phyloP scores from a whole-genome alignment of 2,329 filamentous ascomycete genomes.

The Penicillium glabrum region DNA sequence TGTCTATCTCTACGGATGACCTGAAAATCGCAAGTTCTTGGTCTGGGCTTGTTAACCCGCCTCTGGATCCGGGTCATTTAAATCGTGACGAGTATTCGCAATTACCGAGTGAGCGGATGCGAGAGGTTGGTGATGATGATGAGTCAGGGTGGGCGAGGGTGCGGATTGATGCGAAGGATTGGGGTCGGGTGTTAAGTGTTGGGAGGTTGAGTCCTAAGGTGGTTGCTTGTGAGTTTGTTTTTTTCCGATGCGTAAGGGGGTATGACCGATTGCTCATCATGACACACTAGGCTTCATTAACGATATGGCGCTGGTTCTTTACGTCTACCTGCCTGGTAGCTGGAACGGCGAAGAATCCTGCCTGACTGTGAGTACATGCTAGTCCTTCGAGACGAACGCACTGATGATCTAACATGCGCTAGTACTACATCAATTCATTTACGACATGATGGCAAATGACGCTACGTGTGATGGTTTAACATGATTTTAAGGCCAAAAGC shows the following conservation, averaged over 20 bases:
- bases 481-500: background rate
- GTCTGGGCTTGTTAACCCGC: conserved; percentile 82
- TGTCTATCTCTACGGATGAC: conserved; percentile 79
- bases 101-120: conserved; percentile 79
- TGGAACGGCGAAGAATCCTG: conserved; percentile 46
- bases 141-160: conserved; percentile 87
- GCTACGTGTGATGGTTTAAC: background rate
- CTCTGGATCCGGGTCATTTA: conserved; percentile 76
- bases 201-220: conserved; percentile 85
- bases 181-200: conserved; percentile 91
- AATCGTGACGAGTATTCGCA: conserved; percentile 65
- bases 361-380: conserved; percentile 41
- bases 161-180: conserved; percentile 88
- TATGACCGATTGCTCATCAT: background rate
- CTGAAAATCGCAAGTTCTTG: conserved; percentile 84
- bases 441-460: conserved; percentile 22
- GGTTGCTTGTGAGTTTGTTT: conserved; percentile 71
- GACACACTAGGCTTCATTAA: conserved; percentile 41
- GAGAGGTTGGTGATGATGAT: conserved; percentile 62
- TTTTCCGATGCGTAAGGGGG: background rate
- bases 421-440: conserved; percentile 51
- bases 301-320: conserved; percentile 46
- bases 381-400: background rate
- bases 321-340: conserved; percentile 46
- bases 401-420: background rate